A percentile compares a stretch with the other conserved stretches of the same genome.
phyloP scores from a whole-genome alignment of 2,329 filamentous ascomycete species.

The Neofusicoccum sp. region DNA sequence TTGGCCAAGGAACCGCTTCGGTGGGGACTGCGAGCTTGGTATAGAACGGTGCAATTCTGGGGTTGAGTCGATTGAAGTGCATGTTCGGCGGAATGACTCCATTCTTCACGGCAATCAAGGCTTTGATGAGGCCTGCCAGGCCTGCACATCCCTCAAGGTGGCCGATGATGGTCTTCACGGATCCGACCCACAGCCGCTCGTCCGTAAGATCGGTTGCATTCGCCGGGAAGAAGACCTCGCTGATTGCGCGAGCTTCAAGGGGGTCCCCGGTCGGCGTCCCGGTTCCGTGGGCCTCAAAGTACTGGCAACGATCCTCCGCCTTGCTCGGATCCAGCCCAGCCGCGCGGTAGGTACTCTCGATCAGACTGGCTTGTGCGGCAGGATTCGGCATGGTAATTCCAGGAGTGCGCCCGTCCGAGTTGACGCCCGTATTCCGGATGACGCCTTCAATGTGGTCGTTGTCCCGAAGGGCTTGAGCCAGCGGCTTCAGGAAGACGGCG shows the following conservation, averaged over 20 bases:
- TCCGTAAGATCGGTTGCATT: not conserved
- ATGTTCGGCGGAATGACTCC: slow-evolving; percentile 38
- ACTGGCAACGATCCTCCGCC: slow-evolving; percentile 24
- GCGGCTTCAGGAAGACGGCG: slow-evolving; percentile 51
- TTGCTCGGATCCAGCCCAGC: slow-evolving; percentile 35
- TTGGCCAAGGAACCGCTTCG: slow-evolving; percentile 24
- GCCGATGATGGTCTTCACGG: slow-evolving; percentile 44
- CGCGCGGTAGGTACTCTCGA: slow-evolving; percentile 35
- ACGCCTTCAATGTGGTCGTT: slow-evolving; percentile 45
- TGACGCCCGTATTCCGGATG: slow-evolving; percentile 32
- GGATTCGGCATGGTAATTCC: slow-evolving; percentile 31
- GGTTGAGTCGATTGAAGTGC: slow-evolving; percentile 37
- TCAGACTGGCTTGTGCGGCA: slow-evolving; percentile 36
- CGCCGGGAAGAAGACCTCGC: not conserved
- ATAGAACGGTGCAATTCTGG: slow-evolving; percentile 29
- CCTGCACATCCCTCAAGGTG: slow-evolving; percentile 46
- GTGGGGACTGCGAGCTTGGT: slow-evolving; percentile 15
- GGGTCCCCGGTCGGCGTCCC: slow-evolving; percentile 21
- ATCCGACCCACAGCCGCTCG: slow-evolving; percentile 26
- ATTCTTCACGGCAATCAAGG: slow-evolving; percentile 41
- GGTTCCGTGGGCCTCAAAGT: slow-evolving; percentile 41
- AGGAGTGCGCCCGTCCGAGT: slow-evolving; percentile 38
- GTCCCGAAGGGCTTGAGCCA: slow-evolving; percentile 49
- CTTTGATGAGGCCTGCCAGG: slow-evolving; percentile 42
- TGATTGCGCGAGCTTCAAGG: slow-evolving; percentile 25